phyloP scores from a whole-genome alignment of 228 moss, liverwort and hornwort genomes.

The Sphagnum fallax region DNA sequence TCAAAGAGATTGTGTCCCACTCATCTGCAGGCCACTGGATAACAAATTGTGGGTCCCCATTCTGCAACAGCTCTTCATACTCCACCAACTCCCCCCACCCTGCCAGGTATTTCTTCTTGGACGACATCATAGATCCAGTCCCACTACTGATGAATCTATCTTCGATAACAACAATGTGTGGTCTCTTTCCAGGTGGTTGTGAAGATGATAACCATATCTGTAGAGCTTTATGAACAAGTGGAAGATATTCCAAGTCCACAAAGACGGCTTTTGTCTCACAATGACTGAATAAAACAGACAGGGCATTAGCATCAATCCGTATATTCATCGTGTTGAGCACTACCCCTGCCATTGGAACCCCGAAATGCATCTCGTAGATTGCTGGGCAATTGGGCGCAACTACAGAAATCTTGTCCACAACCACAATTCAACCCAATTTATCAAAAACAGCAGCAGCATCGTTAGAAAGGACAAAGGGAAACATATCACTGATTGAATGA shows the following conservation, averaged over 20 bases:
- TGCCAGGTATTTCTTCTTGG: constrained; percentile 21
- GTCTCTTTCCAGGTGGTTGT: neutral
- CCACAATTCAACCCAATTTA: too few species aligned
- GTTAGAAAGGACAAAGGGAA: too few species aligned
- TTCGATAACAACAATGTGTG: neutral
- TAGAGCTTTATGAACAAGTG: neutral
- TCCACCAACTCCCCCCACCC: constrained; percentile 36
- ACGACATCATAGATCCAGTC: constrained; percentile 7
- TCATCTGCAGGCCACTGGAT: constrained; percentile 69
- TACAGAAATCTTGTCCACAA: neutral
- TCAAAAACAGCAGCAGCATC: too few species aligned
- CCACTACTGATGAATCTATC: neutral
- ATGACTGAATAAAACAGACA: neutral
- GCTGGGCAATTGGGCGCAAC: neutral
- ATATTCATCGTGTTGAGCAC: constrained; percentile 1
- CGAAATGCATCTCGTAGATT: constrained; percentile 1
- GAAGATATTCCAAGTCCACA: neutral
- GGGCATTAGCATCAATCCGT: neutral
- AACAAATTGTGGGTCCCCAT: constrained; percentile 43
- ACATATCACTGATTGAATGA: too few species aligned
- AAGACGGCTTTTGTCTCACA: neutral
- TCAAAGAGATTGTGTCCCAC: constrained; percentile 70
- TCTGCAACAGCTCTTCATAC: constrained; percentile 59
- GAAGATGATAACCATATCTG: constrained; percentile 1
- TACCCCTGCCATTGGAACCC: neutral